A percentile compares a stretch with the other conserved stretches of the same genome.
phyloP scores from a whole-genome alignment of 768 basidiomycete genomes.

The Leccinum subtestaceum region DNA sequence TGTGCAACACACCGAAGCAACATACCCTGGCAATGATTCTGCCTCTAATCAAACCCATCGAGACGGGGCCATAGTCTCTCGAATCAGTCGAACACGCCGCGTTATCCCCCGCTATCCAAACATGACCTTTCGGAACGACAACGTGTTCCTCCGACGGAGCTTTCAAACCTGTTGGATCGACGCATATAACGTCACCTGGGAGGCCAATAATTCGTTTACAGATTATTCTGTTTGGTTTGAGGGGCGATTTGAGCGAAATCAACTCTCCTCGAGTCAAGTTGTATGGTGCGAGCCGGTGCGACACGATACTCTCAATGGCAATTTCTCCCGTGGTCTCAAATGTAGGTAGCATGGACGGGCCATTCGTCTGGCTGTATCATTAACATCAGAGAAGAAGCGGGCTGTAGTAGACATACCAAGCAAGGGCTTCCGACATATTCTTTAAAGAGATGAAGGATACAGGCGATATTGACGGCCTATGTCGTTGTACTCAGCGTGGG shows the following conservation, averaged over 20 bases:
- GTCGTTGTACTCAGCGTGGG: conserved; percentile 5
- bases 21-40: conserved; percentile 64
- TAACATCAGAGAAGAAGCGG: neutral
- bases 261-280: conserved; percentile 72
- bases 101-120: conserved; percentile 94
- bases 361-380: conserved; percentile 48
- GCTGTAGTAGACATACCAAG: conserved; percentile 36
- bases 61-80: conserved; percentile 88
- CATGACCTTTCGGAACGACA: conserved; percentile 75
- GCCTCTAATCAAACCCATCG: conserved; percentile 73
- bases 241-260: conserved; percentile 67
- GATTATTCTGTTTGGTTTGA: conserved; percentile 60
- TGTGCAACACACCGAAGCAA: neutral
- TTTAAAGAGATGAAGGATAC: conserved; percentile 59
- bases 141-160: conserved; percentile 72
- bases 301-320: conserved; percentile 60
- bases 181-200: conserved; percentile 84
- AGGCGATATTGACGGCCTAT: conserved; percentile 57
- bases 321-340: conserved; percentile 57
- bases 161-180: conserved; percentile 74
- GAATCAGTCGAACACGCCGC: conserved; percentile 81
- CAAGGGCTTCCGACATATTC: conserved; percentile 59
- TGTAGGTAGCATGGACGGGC: conserved; percentile 83
- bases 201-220: conserved; percentile 91
- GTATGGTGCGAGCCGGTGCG: conserved; percentile 48